A percentile compares a stretch with the other conserved stretches of the same genome.
Conservation (phyloP, 176 grass and related monocot genomes). For the Miscanthus lutarioriparius region DNA sequence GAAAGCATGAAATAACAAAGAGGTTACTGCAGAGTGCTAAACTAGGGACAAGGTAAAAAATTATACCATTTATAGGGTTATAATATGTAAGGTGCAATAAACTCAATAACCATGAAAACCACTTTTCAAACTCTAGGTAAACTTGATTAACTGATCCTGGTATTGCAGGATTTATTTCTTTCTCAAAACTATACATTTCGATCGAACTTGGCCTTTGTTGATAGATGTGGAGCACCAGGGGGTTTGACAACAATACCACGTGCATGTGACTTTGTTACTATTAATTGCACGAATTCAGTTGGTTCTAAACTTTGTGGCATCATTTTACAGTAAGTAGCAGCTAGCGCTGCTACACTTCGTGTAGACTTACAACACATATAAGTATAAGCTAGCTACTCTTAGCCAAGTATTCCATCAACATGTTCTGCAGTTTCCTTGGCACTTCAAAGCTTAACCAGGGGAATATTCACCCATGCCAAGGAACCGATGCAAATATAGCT, state of each 20-base stretch:
- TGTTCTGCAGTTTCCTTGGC: neutral
- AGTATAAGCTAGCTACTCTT: neutral
- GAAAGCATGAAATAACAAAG: neutral
- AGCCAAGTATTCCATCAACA: neutral
- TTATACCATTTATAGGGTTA: neutral
- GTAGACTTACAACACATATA: neutral
- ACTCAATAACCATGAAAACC: neutral
- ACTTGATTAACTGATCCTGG: neutral
- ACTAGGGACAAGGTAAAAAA: neutral
- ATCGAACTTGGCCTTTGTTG: neutral
- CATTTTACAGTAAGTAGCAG: neutral
- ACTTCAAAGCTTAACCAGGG: neutral
- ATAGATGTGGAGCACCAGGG: neutral
- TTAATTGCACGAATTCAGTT: constrained; percentile 14
- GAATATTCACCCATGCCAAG: neutral
- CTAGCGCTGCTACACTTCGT: neutral
- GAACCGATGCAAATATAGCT: constrained; percentile 14
- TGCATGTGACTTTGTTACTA: neutral
- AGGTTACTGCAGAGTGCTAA: neutral
- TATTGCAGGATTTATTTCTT: neutral
- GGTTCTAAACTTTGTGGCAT: neutral
- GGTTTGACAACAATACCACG: neutral
- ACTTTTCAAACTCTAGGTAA: neutral
- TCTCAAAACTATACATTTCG: neutral
- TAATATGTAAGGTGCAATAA: neutral